Evolutionary conservation across 164 flowering plant genomes (phyloP).

Genomic region (Nymphaea colorata): DNA sequence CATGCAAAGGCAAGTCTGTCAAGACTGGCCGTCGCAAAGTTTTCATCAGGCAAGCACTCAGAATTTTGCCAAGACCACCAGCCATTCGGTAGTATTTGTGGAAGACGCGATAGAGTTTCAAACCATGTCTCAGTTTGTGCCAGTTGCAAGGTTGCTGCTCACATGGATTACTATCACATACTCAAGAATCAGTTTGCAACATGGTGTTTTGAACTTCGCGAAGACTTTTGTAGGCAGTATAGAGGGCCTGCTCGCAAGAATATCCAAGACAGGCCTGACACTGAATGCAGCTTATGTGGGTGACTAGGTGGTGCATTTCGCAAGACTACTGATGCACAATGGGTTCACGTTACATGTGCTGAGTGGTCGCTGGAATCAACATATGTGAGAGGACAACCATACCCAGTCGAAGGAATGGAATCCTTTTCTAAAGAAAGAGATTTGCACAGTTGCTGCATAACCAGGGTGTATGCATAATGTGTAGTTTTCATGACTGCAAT

Average conservation of each 20-base stretch:
- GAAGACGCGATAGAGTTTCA: constrained; percentile 59
- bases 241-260: constrained; percentile 23
- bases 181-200: constrained; percentile 63
- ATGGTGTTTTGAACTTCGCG: constrained; percentile 90
- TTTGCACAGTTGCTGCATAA: constrained; percentile 28
- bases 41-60: constrained; percentile 35
- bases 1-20: constrained; percentile 55
- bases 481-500: constrained; percentile 79
- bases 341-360: constrained; percentile 98
- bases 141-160: constrained; percentile 94
- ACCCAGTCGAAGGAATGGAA: constrained; percentile 78
- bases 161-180: constrained; percentile 70
- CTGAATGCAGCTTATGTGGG: constrained; percentile 80
- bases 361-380: constrained; percentile 91
- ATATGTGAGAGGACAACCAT: constrained; percentile 80
- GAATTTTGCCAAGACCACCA: constrained; percentile 42
- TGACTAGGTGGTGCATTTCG: constrained; percentile 84
- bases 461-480: constrained; percentile 81
- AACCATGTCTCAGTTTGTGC: constrained; percentile 69
- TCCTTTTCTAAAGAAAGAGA: constrained; percentile 37
- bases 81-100: constrained; percentile 71
- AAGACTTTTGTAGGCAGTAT: constrained; percentile 31
- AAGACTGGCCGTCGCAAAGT: constrained; percentile 34
- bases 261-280: constrained; percentile 41
- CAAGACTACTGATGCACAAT: constrained; percentile 64